Percentiles rank a stretch among this genome's conserved stretches.
Conservation (phyloP, 192 early-diverging fungal species). For the Gigaspora rosea region DNA sequence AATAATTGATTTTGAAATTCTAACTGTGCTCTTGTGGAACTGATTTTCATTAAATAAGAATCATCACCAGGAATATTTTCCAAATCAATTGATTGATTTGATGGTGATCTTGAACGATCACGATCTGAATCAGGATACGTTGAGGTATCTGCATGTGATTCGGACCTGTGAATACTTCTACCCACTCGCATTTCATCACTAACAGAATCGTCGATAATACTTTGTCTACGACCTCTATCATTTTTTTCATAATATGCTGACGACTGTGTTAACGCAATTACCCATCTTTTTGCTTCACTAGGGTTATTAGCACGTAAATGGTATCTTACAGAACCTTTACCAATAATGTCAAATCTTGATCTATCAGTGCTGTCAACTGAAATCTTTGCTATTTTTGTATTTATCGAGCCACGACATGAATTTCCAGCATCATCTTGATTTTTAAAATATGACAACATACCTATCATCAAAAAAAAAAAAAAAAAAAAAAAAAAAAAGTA, state of each 20-base stretch:
- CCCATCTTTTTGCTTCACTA: slow-evolving; percentile 82
- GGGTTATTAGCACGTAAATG: slow-evolving; percentile 66
- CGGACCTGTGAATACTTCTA: slow-evolving; percentile 3
- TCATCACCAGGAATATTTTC: slow-evolving; percentile 45
- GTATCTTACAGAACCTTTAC: slow-evolving; percentile 75
- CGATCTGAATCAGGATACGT: neutral
- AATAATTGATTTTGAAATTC: slow-evolving; percentile 61
- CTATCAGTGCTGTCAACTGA: slow-evolving; percentile 63
- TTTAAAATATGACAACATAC: slow-evolving; percentile 80
- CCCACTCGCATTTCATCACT: slow-evolving; percentile 16
- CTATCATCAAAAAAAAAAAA: neutral
- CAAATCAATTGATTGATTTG: slow-evolving; percentile 22
- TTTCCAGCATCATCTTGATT: slow-evolving; percentile 74
- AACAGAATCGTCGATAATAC: neutral
- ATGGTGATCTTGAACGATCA: slow-evolving; percentile 27
- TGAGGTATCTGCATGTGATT: neutral
- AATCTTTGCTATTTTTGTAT: slow-evolving; percentile 69
- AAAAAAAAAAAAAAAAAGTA: neutral
- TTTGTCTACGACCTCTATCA: neutral
- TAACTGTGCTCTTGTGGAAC: slow-evolving; percentile 59
- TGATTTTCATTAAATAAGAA: slow-evolving; percentile 47
- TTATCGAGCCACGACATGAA: slow-evolving; percentile 79
- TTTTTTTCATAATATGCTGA: slow-evolving; percentile 66
- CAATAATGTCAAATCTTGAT: slow-evolving; percentile 75
- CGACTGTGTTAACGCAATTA: slow-evolving; percentile 74